A percentile compares a stretch with the other conserved stretches of the same genome.
Conservation (phyloP, 495 filamentous ascomycete species). For the Staphylotrichum tortipilum region DNA sequence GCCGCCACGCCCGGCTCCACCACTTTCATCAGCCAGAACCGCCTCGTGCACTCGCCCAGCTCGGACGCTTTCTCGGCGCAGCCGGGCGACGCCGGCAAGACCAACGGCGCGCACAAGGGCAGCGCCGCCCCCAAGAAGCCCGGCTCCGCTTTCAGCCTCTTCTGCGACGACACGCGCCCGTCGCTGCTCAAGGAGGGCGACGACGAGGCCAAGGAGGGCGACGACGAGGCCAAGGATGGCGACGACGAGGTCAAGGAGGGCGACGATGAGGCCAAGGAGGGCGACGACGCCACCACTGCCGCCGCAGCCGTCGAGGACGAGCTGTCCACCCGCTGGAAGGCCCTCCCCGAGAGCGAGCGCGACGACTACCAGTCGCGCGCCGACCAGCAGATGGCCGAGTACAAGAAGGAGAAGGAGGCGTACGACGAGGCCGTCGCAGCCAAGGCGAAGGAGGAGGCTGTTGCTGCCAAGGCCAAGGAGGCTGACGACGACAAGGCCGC, state of each 20-base stretch:
- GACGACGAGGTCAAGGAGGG: conserved; percentile 29
- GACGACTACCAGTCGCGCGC: conserved; percentile 36
- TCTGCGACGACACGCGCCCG: conserved; percentile 38
- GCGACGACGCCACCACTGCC: too few species aligned
- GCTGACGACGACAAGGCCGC: conserved; percentile 12
- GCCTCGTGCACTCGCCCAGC: conserved; percentile 34
- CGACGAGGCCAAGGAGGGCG: conserved; percentile 29
- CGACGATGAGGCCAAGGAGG: too few species aligned
- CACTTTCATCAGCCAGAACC: conserved; percentile 37
- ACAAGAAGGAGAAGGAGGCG: conserved; percentile 35
- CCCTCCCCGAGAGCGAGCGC: conserved; percentile 35
- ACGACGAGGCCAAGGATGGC: conserved; percentile 28
- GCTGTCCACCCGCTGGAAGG: conserved; percentile 43
- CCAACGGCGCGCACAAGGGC: conserved; percentile 26
- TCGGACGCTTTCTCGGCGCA: conserved; percentile 38
- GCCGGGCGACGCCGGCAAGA: conserved; percentile 18
- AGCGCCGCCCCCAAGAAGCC: conserved; percentile 31
- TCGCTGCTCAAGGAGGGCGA: conserved; percentile 29
- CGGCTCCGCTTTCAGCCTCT: conserved; percentile 44
- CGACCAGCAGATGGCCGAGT: conserved; percentile 32
- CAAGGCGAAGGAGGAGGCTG: conserved; percentile 11
- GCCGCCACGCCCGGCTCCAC: conserved; percentile 26
- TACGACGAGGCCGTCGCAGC: conserved; percentile 29
- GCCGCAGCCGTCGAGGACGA: conserved; percentile 40
- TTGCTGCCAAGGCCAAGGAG: conserved; percentile 6